phyloP scores from a whole-genome alignment of 1,284 basidiomycete species.

The Moesziomyces globuligerus region DNA sequence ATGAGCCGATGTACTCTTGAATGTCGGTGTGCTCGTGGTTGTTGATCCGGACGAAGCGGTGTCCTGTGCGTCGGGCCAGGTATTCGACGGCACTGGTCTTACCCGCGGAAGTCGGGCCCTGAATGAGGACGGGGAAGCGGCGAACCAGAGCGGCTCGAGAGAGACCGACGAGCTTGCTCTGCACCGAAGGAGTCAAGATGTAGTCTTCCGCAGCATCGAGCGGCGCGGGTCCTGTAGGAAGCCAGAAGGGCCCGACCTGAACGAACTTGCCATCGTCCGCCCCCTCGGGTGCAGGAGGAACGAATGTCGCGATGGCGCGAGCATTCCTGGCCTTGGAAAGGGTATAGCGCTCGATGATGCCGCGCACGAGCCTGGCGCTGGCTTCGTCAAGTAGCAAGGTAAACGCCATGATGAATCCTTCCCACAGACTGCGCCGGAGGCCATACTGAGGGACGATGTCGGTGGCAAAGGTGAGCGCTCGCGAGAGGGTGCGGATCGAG shows the following conservation, averaged over 20 bases:
- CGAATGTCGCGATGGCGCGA: conserved; percentile 49
- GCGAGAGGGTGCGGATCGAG: conserved; percentile 93
- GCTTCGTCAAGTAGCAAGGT: conserved; percentile 88
- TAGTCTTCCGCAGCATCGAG: conserved; percentile 77
- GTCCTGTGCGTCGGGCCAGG: conserved; percentile 90
- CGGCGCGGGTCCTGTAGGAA: conserved; percentile 78
- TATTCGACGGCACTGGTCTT: conserved; percentile 98
- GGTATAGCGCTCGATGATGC: conserved; percentile 81
- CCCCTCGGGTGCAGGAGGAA: conserved; percentile 52
- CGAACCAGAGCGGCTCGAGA: conserved; percentile 89
- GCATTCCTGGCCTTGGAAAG: conserved; percentile 83
- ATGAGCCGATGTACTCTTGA: conserved; percentile 97
- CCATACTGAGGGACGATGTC: conserved; percentile 83
- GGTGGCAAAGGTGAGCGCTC: conserved; percentile 89
- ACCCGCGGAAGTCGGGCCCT: conserved; percentile 96
- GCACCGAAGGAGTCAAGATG: conserved; percentile 95
- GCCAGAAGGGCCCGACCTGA: conserved; percentile 91
- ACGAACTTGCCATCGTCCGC: conserved; percentile 67
- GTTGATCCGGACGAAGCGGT: conserved; percentile 97
- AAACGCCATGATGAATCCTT: conserved; percentile 96
- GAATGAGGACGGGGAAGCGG: conserved; percentile 93
- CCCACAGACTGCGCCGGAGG: conserved; percentile 84
- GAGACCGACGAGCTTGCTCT: conserved; percentile 89
- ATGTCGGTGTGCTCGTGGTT: conserved; percentile 99
- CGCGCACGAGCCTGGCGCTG: conserved; percentile 78